Percentiles rank a stretch among this genome's conserved stretches.
Evolutionary conservation across 2,329 filamentous ascomycete species (phyloP).

Genomic region (Calonectria ilicicola): DNA sequence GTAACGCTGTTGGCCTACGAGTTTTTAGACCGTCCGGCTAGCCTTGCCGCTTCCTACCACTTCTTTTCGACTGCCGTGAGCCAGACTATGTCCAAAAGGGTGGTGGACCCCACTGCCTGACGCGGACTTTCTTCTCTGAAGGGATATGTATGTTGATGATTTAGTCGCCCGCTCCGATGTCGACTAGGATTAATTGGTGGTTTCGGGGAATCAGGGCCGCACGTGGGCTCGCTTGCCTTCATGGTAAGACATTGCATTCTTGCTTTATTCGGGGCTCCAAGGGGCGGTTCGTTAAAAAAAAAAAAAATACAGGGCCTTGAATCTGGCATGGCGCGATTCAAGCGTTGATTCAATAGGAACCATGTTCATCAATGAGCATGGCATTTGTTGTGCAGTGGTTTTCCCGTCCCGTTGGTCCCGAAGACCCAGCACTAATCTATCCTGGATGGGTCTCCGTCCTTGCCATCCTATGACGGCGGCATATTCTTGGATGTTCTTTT

Average conservation of each 20-base stretch:
- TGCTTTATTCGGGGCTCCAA: not conserved
- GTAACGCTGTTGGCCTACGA: not conserved
- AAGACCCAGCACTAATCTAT: not conserved
- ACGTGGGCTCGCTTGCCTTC: not conserved
- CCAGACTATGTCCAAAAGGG: not conserved
- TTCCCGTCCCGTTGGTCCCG: not conserved
- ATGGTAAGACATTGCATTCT: not conserved
- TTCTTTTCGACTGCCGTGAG: not conserved
- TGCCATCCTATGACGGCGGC: not conserved
- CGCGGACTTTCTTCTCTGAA: not conserved
- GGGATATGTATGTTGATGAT: not conserved
- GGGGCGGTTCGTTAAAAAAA: not conserved
- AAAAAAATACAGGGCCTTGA: not conserved
- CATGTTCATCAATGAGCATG: not conserved
- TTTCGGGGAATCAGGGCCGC: not conserved
- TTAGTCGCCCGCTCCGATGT: not conserved
- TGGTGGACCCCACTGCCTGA: not conserved
- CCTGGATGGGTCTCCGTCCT: not conserved
- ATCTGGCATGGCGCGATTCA: not conserved
- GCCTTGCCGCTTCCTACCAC: slow-evolving; percentile 4
- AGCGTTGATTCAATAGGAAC: not conserved
- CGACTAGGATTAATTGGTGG: not conserved
- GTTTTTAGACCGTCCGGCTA: not conserved
- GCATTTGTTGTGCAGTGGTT: not conserved
- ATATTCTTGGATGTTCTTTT: not conserved